These are phyloP conservation scores for Pachysandra terminalis DNA, from an alignment of 164 flowering plant species.

Conservation along the genomic window DNA sequence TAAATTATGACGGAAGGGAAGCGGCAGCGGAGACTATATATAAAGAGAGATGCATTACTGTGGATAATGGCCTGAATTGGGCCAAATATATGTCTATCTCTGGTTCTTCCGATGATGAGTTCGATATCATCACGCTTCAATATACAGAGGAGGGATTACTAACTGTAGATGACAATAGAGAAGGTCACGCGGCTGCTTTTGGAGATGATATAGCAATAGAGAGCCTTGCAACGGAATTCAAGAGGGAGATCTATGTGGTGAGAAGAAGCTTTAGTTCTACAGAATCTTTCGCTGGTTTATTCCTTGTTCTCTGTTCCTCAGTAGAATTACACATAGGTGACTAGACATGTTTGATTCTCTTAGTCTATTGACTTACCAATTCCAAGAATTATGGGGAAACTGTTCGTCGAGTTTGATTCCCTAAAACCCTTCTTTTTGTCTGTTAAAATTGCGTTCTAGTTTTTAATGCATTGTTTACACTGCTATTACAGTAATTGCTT, in stretches of 20 bases:
- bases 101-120: slow-evolving; percentile 76
- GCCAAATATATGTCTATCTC: slow-evolving; percentile 90
- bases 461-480: neutral
- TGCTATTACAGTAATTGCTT: neutral
- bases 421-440: neutral
- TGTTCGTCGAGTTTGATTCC: neutral
- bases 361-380: neutral
- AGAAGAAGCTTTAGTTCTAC: slow-evolving; percentile 14
- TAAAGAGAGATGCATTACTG: slow-evolving; percentile 80
- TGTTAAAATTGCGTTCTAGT: neutral
- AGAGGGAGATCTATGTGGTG: slow-evolving; percentile 90
- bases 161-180: slow-evolving; percentile 80
- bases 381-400: neutral
- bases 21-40: slow-evolving; percentile 84
- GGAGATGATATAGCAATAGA: slow-evolving; percentile 95
- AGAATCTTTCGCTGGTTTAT: neutral
- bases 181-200: slow-evolving; percentile 89
- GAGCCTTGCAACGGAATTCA: slow-evolving; percentile 88
- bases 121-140: slow-evolving; percentile 80
- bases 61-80: slow-evolving; percentile 79
- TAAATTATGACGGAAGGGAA: slow-evolving; percentile 53
- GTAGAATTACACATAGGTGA: no score
- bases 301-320: neutral
- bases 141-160: slow-evolving; percentile 90
- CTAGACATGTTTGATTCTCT: neutral